Percentiles rank a stretch among this genome's conserved stretches.
These are phyloP conservation scores for Didymella sp. DNA, from an alignment of 2,329 filamentous ascomycete genomes.

Conservation along the genomic window DNA sequence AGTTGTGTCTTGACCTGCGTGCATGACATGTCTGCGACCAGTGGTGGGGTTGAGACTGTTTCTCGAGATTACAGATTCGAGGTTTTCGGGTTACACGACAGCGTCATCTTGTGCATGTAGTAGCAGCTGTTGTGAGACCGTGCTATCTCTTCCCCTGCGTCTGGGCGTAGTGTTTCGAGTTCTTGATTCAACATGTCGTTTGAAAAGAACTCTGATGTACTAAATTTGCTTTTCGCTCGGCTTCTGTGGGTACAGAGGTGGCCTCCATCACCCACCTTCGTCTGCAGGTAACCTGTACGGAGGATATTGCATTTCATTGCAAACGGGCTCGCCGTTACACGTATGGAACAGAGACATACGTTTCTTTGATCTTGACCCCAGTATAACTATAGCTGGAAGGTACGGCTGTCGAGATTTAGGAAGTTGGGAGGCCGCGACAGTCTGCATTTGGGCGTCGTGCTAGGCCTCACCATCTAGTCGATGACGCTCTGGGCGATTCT, in stretches of 20 bases:
- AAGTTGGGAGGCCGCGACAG: no score
- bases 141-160: slow-evolving; percentile 13
- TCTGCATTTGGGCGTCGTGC: no score
- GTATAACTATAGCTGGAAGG: no score
- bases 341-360: neutral
- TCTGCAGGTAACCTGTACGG: neutral
- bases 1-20: slow-evolving; percentile 5
- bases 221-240: neutral
- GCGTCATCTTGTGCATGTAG: slow-evolving; percentile 13
- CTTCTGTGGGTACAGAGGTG: neutral
- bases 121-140: slow-evolving; percentile 13
- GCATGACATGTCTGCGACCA: slow-evolving; percentile 5
- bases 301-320: neutral
- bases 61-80: slow-evolving; percentile 7
- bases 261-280: neutral
- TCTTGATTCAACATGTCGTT: neutral
- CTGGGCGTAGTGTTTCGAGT: neutral
- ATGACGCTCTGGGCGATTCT: no score
- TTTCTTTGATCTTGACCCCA: neutral
- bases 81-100: slow-evolving; percentile 7
- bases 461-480: no score
- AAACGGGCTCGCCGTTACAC: neutral
- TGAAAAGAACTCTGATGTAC: no score
- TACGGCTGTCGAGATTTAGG: no score
- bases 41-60: slow-evolving; percentile 11